Evolutionary conservation across 495 filamentous ascomycete species (phyloP).

Genomic region (Elasticomyces elasticus): DNA sequence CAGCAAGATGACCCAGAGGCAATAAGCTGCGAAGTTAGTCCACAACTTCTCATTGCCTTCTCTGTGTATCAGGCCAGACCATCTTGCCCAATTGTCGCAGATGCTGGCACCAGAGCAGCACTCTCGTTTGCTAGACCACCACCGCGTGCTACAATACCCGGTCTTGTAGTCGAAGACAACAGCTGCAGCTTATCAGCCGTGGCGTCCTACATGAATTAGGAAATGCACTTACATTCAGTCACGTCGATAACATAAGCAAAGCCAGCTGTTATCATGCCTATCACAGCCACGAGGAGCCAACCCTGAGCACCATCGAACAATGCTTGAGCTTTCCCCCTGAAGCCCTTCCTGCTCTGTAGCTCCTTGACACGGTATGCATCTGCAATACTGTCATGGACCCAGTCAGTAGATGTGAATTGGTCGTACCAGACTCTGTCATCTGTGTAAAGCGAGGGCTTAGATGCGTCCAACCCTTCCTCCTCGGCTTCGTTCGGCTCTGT

Average conservation of each 20-base stretch:
- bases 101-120: conserved; percentile 57
- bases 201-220: too few relatives aligned
- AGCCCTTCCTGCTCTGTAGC: conserved; percentile 69
- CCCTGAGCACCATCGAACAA: conserved; percentile 85
- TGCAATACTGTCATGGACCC: conserved; percentile 96
- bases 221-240: conserved; percentile 67
- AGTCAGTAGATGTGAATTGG: conserved; percentile 96
- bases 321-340: conserved; percentile 65
- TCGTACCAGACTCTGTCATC: conserved; percentile 98
- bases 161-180: conserved; percentile 90
- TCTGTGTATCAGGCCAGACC: conserved; percentile 56
- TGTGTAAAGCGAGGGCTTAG: conserved; percentile 25
- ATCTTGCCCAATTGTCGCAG: conserved; percentile 66
- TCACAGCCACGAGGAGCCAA: conserved; percentile 86
- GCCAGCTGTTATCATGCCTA: conserved; percentile 75
- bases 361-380: conserved; percentile 82
- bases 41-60: conserved; percentile 45
- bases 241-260: conserved; percentile 86
- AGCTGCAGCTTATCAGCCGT: too few relatives aligned
- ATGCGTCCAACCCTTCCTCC: conserved; percentile 16
- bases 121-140: conserved; percentile 61
- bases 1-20: conserved; percentile 59
- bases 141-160: conserved; percentile 67
- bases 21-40: conserved; percentile 68
- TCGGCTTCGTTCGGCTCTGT: conserved; percentile 16